phyloP scores from a whole-genome alignment of 805 yeast species.

The Spathaspora arborariae region DNA sequence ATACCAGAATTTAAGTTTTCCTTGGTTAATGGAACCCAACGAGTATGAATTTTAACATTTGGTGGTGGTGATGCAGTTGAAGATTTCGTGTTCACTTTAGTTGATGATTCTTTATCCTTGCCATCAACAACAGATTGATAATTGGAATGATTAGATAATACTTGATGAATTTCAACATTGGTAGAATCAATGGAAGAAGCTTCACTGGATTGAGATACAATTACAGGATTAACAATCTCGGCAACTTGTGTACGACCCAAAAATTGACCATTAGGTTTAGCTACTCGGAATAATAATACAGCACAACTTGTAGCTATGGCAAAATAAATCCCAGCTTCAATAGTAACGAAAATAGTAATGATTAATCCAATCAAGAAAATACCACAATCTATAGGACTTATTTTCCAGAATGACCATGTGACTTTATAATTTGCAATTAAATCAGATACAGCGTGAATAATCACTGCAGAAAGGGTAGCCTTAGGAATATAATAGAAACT shows the following conservation, averaged over 20 bases:
- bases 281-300: constrained; percentile 64
- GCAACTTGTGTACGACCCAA: constrained; percentile 74
- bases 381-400: constrained; percentile 69
- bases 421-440: constrained; percentile 67
- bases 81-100: constrained; percentile 6
- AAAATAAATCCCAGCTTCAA: constrained; percentile 89
- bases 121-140: constrained; percentile 16
- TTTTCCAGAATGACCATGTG: constrained; percentile 65
- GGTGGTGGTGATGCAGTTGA: constrained; percentile 24
- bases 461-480: constrained; percentile 81
- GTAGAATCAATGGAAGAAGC: constrained; percentile 6
- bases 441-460: constrained; percentile 91
- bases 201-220: constrained; percentile 22
- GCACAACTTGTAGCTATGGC: constrained; percentile 84
- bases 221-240: constrained; percentile 62
- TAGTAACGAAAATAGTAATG: constrained; percentile 70
- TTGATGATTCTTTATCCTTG: constrained; percentile 9
- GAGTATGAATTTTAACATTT: constrained; percentile 44
- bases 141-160: constrained; percentile 28
- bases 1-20: constrained; percentile 53
- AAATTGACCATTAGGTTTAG: constrained; percentile 79
- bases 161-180: constrained; percentile 42
- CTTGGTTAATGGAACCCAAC: constrained; percentile 65
- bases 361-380: constrained; percentile 72
- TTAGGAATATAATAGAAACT: constrained; percentile 89